phyloP scores from a whole-genome alignment of 495 filamentous ascomycete species.

The Penicillium waksmanii region DNA sequence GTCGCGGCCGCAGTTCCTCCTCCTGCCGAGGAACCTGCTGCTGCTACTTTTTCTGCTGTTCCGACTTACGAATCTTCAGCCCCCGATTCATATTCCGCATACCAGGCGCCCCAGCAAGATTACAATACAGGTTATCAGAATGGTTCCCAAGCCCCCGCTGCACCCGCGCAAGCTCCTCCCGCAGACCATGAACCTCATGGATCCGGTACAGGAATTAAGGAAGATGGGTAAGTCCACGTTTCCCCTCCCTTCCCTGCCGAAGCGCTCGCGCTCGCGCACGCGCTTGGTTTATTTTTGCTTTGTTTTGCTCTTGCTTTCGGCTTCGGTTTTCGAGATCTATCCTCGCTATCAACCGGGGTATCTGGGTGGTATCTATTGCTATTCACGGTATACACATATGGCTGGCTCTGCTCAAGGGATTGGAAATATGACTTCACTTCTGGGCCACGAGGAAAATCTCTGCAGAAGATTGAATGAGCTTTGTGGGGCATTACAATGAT shows the following conservation, averaged over 20 bases:
- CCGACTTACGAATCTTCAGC: slow-evolving; percentile 44
- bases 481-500: not conserved
- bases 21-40: slow-evolving; percentile 26
- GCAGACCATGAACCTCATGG: slow-evolving; percentile 44
- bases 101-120: slow-evolving; percentile 42
- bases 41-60: slow-evolving; percentile 11
- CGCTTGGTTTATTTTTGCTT: slow-evolving; percentile 26
- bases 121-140: slow-evolving; percentile 61
- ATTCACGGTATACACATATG: slow-evolving; percentile 4
- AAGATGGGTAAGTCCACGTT: slow-evolving; percentile 90
- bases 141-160: slow-evolving; percentile 61
- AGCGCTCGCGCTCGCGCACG: not conserved
- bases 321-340: not conserved
- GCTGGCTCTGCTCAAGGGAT: not conserved
- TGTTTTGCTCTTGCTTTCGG: slow-evolving; percentile 23
- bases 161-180: slow-evolving; percentile 41
- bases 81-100: slow-evolving; percentile 40
- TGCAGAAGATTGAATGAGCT: not conserved
- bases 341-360: not conserved
- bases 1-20: slow-evolving; percentile 23
- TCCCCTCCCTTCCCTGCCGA: slow-evolving; percentile 8
- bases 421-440: not conserved
- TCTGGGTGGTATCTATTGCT: slow-evolving; percentile 1
- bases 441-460: not conserved
- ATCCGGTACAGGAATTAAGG: slow-evolving; percentile 74